These are phyloP conservation scores for Phragmites australis DNA, from an alignment of 176 grass and related monocot genomes.

Conservation along the genomic window DNA sequence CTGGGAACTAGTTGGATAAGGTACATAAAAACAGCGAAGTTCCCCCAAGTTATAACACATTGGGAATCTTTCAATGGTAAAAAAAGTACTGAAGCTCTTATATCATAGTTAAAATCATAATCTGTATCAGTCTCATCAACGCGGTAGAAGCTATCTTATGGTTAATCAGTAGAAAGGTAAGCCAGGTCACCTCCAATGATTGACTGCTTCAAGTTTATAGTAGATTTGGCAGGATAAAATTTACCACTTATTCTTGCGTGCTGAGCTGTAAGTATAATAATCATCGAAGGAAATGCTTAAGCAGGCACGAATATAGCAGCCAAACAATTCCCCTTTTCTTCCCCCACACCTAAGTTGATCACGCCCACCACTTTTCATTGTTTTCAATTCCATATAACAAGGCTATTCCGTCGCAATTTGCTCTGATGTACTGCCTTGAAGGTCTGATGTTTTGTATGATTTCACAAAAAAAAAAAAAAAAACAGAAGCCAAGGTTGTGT, in stretches of 20 bases:
- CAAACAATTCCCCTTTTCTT: background rate
- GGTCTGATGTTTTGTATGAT: background rate
- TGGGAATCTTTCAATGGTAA: background rate
- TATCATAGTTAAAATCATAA: background rate
- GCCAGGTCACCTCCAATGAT: slow-evolving; percentile 8
- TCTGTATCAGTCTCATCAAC: background rate
- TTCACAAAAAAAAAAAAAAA: background rate
- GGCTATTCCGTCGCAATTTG: background rate
- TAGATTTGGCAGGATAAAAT: slow-evolving; percentile 3
- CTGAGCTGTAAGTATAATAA: background rate
- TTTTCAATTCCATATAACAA: background rate
- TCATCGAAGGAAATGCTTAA: background rate
- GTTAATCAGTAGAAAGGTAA: slow-evolving; percentile 9
- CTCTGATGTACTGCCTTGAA: background rate
- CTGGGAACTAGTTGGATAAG: background rate
- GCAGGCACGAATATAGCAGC: background rate
- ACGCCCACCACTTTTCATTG: slow-evolving; percentile 9
- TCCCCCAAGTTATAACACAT: background rate
- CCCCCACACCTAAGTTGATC: background rate
- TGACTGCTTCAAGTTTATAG: background rate
- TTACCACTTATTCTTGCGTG: slow-evolving; percentile 20
- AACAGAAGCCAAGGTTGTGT: background rate
- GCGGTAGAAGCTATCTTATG: slow-evolving; percentile 10
- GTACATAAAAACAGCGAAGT: background rate
- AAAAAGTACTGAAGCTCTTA: background rate